phyloP scores from a whole-genome alignment of 768 basidiomycete genomes.

The Boletus coccyginus region DNA sequence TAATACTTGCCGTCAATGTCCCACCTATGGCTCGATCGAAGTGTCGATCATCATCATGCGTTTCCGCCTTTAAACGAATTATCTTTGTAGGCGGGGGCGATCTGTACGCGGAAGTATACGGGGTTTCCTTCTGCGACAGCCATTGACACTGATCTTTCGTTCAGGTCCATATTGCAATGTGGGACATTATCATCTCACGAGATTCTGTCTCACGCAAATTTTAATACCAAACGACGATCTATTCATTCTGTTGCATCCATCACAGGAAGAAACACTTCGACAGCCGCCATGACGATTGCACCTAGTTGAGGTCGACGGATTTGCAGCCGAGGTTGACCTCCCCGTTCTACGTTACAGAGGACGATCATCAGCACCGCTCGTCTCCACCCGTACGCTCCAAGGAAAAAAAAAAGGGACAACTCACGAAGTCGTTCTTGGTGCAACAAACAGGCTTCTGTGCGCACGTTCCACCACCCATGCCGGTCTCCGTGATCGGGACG shows the following conservation, averaged over 20 bases:
- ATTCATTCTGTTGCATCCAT: no score
- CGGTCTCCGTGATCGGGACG: neutral
- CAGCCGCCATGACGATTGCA: neutral
- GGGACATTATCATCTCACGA: no score
- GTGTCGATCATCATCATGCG: neutral
- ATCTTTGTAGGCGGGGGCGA: no score
- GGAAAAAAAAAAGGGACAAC: neutral
- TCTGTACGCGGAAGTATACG: no score
- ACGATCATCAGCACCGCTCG: neutral
- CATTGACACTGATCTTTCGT: neutral
- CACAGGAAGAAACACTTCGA: no score
- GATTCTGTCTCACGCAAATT: neutral
- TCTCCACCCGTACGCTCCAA: no score
- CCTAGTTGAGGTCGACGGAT: slow-evolving; percentile 4
- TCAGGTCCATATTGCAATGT: neutral
- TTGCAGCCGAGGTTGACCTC: slow-evolving; percentile 13
- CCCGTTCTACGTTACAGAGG: slow-evolving; percentile 1
- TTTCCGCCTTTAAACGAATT: neutral
- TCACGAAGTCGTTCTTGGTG: slow-evolving; percentile 9
- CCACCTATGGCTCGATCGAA: neutral
- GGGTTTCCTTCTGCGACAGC: no score
- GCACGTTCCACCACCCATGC: neutral
- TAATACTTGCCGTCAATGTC: neutral
- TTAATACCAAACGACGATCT: neutral
- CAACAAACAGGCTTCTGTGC: slow-evolving; percentile 18